Percentiles rank a stretch among this genome's conserved stretches.
phyloP scores from a whole-genome alignment of 371 early-diverging fungal genomes.

The Circinella umbellata region DNA sequence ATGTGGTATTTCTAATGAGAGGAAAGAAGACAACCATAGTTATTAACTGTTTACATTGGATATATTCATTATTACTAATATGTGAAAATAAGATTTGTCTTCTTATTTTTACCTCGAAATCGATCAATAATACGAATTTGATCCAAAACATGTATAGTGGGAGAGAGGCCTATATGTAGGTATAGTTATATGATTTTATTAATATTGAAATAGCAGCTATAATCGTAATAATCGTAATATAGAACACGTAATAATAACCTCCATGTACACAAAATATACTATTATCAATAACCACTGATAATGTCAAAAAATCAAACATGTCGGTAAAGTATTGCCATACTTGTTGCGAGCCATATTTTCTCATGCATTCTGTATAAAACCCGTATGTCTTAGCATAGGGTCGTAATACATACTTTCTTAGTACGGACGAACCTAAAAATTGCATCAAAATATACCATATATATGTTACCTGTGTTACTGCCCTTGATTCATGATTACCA shows the following conservation, averaged over 20 bases:
- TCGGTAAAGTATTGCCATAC: conserved; percentile 96
- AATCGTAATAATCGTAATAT: background rate
- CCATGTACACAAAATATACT: conserved; percentile 97
- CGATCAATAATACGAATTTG: conserved; percentile 92
- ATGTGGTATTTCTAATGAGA: conserved; percentile 87
- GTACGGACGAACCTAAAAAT: background rate
- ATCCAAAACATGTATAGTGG: conserved; percentile 90
- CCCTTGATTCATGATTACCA: conserved; percentile 98
- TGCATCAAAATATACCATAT: background rate
- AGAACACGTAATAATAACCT: conserved; percentile 56
- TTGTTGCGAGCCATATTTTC: conserved; percentile 85
- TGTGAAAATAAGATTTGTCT: too few species aligned
- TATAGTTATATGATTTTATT: background rate
- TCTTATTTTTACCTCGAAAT: conserved; percentile 69
- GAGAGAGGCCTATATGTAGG: conserved; percentile 75
- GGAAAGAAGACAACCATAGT: background rate
- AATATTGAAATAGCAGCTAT: background rate
- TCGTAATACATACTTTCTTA: background rate
- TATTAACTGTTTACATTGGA: too few species aligned
- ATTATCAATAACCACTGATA: conserved; percentile 92
- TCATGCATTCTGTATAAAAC: conserved; percentile 95
- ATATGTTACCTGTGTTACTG: conserved; percentile 78
- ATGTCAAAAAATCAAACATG: conserved; percentile 93
- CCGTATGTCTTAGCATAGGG: conserved; percentile 82
- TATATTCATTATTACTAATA: too few species aligned